phyloP scores from a whole-genome alignment of 2,329 filamentous ascomycete genomes.

The Epichloe coenophiala region DNA sequence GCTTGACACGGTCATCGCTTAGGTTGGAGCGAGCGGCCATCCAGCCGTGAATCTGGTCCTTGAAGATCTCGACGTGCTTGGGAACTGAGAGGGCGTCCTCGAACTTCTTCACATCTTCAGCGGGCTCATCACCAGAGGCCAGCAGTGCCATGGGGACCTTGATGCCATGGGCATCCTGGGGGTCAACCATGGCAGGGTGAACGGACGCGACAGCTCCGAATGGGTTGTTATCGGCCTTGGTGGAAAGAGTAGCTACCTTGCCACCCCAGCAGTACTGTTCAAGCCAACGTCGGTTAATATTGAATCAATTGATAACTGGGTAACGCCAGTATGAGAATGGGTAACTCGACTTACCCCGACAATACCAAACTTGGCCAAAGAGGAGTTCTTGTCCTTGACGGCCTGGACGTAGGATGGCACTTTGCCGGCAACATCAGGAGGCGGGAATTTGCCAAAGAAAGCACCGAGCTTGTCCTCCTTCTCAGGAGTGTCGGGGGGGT shows the following conservation, averaged over 20 bases:
- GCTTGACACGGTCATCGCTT: constrained; percentile 39
- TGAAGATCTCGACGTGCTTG: constrained; percentile 52
- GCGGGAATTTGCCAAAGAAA: constrained; percentile 42
- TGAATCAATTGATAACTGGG: background rate
- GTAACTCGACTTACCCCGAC: constrained; percentile 36
- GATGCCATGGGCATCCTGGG: constrained; percentile 42
- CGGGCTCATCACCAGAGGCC: constrained; percentile 51
- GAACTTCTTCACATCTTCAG: constrained; percentile 41
- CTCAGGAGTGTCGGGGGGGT: constrained; percentile 52
- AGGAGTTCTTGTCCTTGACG: constrained; percentile 35
- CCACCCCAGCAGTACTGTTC: constrained; percentile 56
- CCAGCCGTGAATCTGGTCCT: constrained; percentile 58
- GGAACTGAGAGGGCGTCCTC: constrained; percentile 36
- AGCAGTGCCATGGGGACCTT: constrained; percentile 49
- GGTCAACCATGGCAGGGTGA: constrained; percentile 53
- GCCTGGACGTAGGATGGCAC: constrained; percentile 43
- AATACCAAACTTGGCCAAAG: constrained; percentile 45
- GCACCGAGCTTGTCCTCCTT: constrained; percentile 44
- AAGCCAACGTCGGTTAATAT: background rate
- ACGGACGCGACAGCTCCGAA: constrained; percentile 40
- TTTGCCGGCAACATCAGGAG: constrained; percentile 32
- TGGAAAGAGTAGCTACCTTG: constrained; percentile 44
- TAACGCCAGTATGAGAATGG: background rate
- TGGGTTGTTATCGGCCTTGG: constrained; percentile 35
- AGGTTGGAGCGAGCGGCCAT: constrained; percentile 56